Evolutionary conservation across 2,329 filamentous ascomycete genomes (phyloP).

Genomic region (Ambrosiella cleistominuta): DNA sequence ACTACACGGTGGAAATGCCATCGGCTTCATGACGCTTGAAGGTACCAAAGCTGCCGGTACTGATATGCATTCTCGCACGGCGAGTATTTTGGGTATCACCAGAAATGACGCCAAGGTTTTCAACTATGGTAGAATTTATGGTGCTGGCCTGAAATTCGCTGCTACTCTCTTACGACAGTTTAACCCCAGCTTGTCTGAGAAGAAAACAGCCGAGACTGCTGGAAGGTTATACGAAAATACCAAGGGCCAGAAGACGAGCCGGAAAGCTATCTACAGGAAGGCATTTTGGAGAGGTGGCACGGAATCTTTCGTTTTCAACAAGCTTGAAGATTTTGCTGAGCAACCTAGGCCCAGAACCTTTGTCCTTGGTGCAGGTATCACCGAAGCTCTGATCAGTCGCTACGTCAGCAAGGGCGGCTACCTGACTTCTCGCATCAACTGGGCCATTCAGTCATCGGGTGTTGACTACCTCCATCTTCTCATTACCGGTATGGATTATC

Average conservation of each 20-base stretch:
- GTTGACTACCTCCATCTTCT: conserved; percentile 94
- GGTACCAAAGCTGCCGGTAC: conserved; percentile 88
- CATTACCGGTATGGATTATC: conserved; percentile 86
- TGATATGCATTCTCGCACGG: conserved; percentile 86
- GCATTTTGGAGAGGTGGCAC: conserved; percentile 92
- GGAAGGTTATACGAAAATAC: conserved; percentile 71
- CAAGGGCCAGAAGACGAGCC: conserved; percentile 71
- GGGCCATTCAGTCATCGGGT: conserved; percentile 94
- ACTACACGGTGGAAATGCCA: conserved; percentile 86
- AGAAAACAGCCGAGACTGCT: conserved; percentile 58
- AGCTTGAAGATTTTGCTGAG: conserved; percentile 91
- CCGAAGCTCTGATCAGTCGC: conserved; percentile 77
- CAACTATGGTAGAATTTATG: conserved; percentile 97
- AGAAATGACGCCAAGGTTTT: conserved; percentile 94
- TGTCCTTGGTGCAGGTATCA: conserved; percentile 86
- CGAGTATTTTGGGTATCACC: conserved; percentile 78
- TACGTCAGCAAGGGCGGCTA: conserved; percentile 82
- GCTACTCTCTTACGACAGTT: conserved; percentile 82
- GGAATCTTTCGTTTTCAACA: conserved; percentile 96
- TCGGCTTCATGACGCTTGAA: conserved; percentile 98
- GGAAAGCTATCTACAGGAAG: conserved; percentile 52
- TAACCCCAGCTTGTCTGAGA: conserved; percentile 67
- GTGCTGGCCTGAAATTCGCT: conserved; percentile 89
- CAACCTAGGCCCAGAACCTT: conserved; percentile 82
- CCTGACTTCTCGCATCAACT: conserved; percentile 93